Evolutionary conservation across 495 filamentous ascomycete species (phyloP).

Genomic region (Penicillium bialowiezense): DNA sequence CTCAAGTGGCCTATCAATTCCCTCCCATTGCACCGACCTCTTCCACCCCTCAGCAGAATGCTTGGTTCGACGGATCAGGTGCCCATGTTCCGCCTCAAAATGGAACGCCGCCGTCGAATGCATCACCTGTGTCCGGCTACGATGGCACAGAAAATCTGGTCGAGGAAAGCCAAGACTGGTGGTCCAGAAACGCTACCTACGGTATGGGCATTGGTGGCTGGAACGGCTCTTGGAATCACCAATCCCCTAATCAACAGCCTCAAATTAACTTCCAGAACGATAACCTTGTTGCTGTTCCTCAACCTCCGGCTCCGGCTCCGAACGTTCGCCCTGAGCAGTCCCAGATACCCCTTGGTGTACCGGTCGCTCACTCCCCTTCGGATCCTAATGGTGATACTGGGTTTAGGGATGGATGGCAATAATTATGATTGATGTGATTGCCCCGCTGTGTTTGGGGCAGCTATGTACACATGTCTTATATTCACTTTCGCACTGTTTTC

Average conservation of each 20-base stretch:
- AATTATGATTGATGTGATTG: neutral
- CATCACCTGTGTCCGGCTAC: slow-evolving; percentile 38
- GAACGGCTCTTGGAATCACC: slow-evolving; percentile 24
- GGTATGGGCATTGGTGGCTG: slow-evolving; percentile 49
- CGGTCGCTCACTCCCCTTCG: neutral
- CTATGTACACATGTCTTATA: neutral
- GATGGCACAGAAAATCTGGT: slow-evolving; percentile 48
- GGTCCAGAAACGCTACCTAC: slow-evolving; percentile 49
- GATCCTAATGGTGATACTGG: slow-evolving; percentile 1
- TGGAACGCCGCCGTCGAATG: slow-evolving; percentile 20
- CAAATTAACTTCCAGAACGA: slow-evolving; percentile 7
- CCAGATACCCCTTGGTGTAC: neutral
- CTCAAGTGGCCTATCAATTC: slow-evolving; percentile 22
- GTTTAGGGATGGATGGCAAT: slow-evolving; percentile 17
- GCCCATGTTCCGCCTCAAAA: slow-evolving; percentile 17
- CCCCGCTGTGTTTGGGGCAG: neutral
- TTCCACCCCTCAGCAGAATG: slow-evolving; percentile 6
- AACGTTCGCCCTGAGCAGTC: slow-evolving; percentile 3
- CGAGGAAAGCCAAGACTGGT: slow-evolving; percentile 59
- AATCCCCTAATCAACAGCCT: slow-evolving; percentile 1
- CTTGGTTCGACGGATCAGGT: slow-evolving; percentile 29
- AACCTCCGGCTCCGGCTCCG: slow-evolving; percentile 5
- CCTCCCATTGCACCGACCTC: slow-evolving; percentile 13
- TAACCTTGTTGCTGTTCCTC: slow-evolving; percentile 12
- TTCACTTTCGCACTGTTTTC: neutral